These are phyloP conservation scores for Starmera quercuum DNA, from an alignment of 805 yeast species.

Conservation along the genomic window DNA sequence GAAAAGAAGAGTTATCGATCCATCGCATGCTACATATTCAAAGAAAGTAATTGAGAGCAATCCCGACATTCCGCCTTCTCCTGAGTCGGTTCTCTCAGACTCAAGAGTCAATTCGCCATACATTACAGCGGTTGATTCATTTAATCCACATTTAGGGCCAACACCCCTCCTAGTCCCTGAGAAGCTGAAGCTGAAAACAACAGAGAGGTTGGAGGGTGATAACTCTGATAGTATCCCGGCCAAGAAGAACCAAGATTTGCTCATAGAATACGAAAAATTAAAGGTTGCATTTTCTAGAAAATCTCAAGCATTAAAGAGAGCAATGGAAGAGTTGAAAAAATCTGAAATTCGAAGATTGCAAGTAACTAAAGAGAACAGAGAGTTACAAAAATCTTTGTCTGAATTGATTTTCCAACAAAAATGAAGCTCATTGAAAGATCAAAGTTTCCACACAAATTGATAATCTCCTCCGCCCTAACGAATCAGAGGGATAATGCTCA, in stretches of 20 bases:
- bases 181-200: not conserved
- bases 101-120: conserved; percentile 14
- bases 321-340: conserved; percentile 24
- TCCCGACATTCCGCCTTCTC: conserved; percentile 21
- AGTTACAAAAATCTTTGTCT: conserved; percentile 21
- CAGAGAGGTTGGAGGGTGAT: conserved; percentile 18
- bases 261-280: conserved; percentile 22
- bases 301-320: conserved; percentile 23
- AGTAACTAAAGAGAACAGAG: conserved; percentile 27
- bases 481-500: too few species aligned
- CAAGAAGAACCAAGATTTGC: conserved; percentile 23
- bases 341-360: conserved; percentile 30
- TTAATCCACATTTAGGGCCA: not conserved
- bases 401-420: conserved; percentile 3
- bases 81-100: conserved; percentile 27
- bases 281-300: conserved; percentile 26
- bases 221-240: conserved; percentile 20
- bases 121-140: not conserved
- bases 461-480: too few species aligned
- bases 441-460: not conserved
- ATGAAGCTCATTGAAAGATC: conserved; percentile 12
- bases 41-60: too few species aligned
- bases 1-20: too few species aligned
- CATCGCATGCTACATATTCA: too few species aligned
- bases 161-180: not conserved